A percentile compares a stretch with the other conserved stretches of the same genome.
Conservation (phyloP, 2,329 filamentous ascomycete species). For the Blastomyces emzantsi region DNA sequence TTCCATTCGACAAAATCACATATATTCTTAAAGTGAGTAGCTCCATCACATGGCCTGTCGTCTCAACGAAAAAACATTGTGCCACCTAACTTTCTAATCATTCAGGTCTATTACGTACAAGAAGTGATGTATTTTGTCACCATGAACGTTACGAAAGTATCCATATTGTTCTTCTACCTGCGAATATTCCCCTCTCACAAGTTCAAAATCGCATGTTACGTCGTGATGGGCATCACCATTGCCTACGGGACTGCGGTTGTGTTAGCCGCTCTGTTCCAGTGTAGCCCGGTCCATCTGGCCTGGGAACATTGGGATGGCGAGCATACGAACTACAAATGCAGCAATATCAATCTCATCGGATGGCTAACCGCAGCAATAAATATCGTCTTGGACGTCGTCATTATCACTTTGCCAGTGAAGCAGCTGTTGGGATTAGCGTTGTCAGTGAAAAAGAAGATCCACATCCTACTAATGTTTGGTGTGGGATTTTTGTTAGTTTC, state of each 20-base stretch:
- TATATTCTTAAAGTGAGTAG: constrained; percentile 1
- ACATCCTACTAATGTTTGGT: constrained; percentile 4
- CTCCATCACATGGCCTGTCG: background rate
- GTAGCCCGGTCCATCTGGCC: constrained; percentile 21
- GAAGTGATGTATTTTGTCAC: constrained; percentile 24
- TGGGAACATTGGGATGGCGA: constrained; percentile 19
- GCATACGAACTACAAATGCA: background rate
- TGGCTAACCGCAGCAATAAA: background rate
- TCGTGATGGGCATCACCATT: constrained; percentile 16
- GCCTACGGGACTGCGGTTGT: constrained; percentile 23
- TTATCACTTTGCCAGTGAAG: background rate
- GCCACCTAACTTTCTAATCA: background rate
- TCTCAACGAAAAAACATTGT: background rate
- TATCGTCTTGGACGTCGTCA: constrained; percentile 3
- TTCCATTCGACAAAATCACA: background rate
- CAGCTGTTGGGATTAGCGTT: background rate
- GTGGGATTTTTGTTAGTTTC: constrained; percentile 8
- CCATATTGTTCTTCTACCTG: constrained; percentile 26
- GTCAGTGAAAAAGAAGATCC: constrained; percentile 3
- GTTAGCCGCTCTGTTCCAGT: constrained; percentile 23
- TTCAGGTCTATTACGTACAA: constrained; percentile 2
- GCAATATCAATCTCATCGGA: constrained; percentile 7
- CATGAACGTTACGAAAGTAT: constrained; percentile 27
- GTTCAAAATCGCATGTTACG: constrained; percentile 10
- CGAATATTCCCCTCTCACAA: constrained; percentile 25